Base-by-base conservation (phyloP, 257 asterid genomes). In the Gentiana macrophylla region DNA sequence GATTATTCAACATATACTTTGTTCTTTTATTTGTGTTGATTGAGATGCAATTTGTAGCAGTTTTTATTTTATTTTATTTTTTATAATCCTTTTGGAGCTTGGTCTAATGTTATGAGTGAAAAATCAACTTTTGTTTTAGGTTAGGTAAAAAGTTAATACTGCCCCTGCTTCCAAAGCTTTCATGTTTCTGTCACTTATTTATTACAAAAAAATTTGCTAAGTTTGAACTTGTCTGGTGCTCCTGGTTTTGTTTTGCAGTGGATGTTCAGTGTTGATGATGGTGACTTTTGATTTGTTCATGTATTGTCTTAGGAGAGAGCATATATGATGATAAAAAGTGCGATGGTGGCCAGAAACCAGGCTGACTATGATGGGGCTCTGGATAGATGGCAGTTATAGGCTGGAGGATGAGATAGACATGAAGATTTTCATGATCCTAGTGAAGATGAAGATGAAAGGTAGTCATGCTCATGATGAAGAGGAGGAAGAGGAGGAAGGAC, bases 311-410 rank as follows among this genome's bases (percentile, higher is more conserved):
- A 87, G 97, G 98, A 91, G 75, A 81, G 96, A 69, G 98, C 95
- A 53, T 87, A 87, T 69, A 76, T 84, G 96, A 84, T 87, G 96
- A 70, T 91, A 74, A 78, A 80, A 56, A 84, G 89, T 76, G 78
- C 57, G 81, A 70, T 44, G 81, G 76, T 36, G 75, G n/a, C n/a
- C n/a, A n/a, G n/a, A n/a, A n/a, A 62, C 15, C 79, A 67, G 47
- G 79, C 72, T 77, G 86, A 80, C 68, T 84, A 76, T 63, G n/a
- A n/a, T n/a, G 92, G 91, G 64, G 79, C n/a, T 87, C 63, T 87
- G 94, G 94, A 92, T 78, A 50, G 77, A 74, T 64, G 93, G 73
- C 64, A 80, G 81, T 62, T 82, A 74, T 55, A 84, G 70, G 60
- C 64, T 63, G 49, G 86, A 70, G 12, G 75, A 68, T 24, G n/a